phyloP scores from a whole-genome alignment of 2,329 filamentous ascomycete species.

The Colletotrichum eleusines region DNA sequence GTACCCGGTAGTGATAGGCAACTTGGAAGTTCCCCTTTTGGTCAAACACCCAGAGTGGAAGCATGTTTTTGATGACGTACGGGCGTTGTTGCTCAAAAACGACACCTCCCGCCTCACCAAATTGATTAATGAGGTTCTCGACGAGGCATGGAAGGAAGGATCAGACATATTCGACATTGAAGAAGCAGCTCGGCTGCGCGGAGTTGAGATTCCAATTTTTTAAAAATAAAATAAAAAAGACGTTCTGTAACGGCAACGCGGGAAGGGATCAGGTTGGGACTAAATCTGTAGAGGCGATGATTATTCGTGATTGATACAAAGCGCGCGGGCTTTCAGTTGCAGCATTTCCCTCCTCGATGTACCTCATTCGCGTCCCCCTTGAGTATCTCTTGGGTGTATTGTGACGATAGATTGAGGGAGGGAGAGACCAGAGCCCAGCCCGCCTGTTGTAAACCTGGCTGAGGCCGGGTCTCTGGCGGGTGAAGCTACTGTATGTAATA shows the following conservation, averaged over 20 bases:
- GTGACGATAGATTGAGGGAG: neutral
- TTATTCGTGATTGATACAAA: neutral
- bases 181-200: slow-evolving; percentile 28
- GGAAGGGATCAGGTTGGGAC: too few relatives aligned
- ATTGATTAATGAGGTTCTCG: slow-evolving; percentile 24
- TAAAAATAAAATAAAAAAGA: too few relatives aligned
- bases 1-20: slow-evolving; percentile 46
- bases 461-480: too few relatives aligned
- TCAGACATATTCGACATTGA: slow-evolving; percentile 39
- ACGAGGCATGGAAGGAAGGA: slow-evolving; percentile 33
- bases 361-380: neutral
- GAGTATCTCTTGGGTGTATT: neutral
- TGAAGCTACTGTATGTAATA: too few relatives aligned
- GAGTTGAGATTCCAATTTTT: slow-evolving; percentile 40
- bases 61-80: slow-evolving; percentile 21
- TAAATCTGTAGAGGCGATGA: neutral
- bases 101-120: slow-evolving; percentile 25
- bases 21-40: slow-evolving; percentile 45
- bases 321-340: neutral
- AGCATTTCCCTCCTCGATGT: neutral
- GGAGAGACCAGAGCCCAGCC: too few relatives aligned
- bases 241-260: neutral
- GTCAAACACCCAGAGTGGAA: slow-evolving; percentile 42
- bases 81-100: slow-evolving; percentile 13
- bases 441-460: too few relatives aligned